Conservation (phyloP, 371 early-diverging fungal genomes). For the Phascolomyces articulosus region DNA sequence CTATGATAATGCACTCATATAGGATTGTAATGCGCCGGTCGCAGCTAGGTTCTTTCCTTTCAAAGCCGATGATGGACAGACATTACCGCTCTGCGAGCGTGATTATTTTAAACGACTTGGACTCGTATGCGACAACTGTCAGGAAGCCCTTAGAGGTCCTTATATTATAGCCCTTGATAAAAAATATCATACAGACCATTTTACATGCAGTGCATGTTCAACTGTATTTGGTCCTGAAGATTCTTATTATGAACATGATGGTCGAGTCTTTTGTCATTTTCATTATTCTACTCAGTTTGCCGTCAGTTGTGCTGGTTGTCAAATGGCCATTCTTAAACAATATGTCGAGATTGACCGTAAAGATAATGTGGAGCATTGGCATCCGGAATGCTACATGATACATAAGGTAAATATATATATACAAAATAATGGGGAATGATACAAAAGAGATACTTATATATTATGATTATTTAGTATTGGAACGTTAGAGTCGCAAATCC, state of each 20-base stretch:
- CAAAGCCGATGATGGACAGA: slow-evolving; percentile 57
- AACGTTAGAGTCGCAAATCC: slow-evolving; percentile 65
- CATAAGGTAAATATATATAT: slow-evolving; percentile 63
- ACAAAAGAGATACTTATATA: not conserved
- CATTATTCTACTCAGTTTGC: slow-evolving; percentile 88
- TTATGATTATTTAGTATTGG: slow-evolving; percentile 64
- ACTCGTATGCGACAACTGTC: slow-evolving; percentile 90
- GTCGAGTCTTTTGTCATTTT: slow-evolving; percentile 90
- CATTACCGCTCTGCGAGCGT: slow-evolving; percentile 80
- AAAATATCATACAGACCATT: slow-evolving; percentile 96
- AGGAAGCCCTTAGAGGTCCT: slow-evolving; percentile 85
- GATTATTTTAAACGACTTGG: slow-evolving; percentile 87
- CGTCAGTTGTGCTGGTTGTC: slow-evolving; percentile 87
- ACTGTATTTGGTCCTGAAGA: slow-evolving; percentile 94
- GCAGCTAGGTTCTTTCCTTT: slow-evolving; percentile 87
- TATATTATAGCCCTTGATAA: slow-evolving; percentile 91
- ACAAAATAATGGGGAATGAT: not conserved
- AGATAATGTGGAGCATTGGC: slow-evolving; percentile 90
- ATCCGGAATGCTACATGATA: slow-evolving; percentile 99
- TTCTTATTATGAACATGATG: slow-evolving; percentile 94
- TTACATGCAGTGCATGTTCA: slow-evolving; percentile 91
- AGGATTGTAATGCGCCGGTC: slow-evolving; percentile 85
- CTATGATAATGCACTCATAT: not conserved
- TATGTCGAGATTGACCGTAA: slow-evolving; percentile 92
- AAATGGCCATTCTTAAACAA: slow-evolving; percentile 91